Evolutionary conservation across 2,329 filamentous ascomycete genomes (phyloP).

Genomic region (Anisogramma anomala): DNA sequence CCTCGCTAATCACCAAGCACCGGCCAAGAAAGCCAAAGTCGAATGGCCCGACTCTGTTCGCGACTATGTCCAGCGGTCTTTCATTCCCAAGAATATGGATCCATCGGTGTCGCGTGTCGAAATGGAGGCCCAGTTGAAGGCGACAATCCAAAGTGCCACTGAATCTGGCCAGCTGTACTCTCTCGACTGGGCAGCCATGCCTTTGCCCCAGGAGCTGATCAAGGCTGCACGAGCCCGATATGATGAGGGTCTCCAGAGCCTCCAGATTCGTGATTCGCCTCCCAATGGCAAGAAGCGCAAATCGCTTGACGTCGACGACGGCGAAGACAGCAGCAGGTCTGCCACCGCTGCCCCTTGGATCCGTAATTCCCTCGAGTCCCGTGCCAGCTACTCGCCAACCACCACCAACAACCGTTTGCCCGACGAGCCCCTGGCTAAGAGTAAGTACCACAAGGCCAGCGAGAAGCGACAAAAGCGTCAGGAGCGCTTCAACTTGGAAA

Average conservation of each 20-base stretch:
- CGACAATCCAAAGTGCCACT: slow-evolving; percentile 72
- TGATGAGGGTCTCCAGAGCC: slow-evolving; percentile 9
- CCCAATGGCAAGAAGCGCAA: slow-evolving; percentile 61
- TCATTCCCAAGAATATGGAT: slow-evolving; percentile 61
- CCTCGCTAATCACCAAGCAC: slow-evolving; percentile 20
- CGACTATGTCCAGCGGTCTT: slow-evolving; percentile 79
- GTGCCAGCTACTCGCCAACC: slow-evolving; percentile 52
- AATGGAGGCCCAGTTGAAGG: slow-evolving; percentile 74
- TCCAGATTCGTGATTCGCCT: slow-evolving; percentile 10
- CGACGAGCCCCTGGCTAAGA: slow-evolving; percentile 37
- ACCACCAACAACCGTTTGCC: slow-evolving; percentile 34
- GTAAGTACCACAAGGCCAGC: slow-evolving; percentile 81
- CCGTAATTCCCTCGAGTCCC: slow-evolving; percentile 55
- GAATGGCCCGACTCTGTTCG: slow-evolving; percentile 77
- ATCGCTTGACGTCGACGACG: slow-evolving; percentile 51
- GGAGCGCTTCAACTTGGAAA: slow-evolving; percentile 60
- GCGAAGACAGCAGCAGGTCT: slow-evolving; percentile 35
- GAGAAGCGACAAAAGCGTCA: slow-evolving; percentile 69
- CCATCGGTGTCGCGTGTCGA: slow-evolving; percentile 52
- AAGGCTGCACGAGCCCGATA: slow-evolving; percentile 47
- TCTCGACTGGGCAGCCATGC: slow-evolving; percentile 73
- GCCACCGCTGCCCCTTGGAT: slow-evolving; percentile 57
- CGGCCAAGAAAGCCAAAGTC: slow-evolving; percentile 46
- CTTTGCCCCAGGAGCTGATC: slow-evolving; percentile 76
- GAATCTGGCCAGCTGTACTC: slow-evolving; percentile 58